Evolutionary conservation across 2,329 filamentous ascomycete genomes (phyloP).

Genomic region (Xylariaceae sp.): DNA sequence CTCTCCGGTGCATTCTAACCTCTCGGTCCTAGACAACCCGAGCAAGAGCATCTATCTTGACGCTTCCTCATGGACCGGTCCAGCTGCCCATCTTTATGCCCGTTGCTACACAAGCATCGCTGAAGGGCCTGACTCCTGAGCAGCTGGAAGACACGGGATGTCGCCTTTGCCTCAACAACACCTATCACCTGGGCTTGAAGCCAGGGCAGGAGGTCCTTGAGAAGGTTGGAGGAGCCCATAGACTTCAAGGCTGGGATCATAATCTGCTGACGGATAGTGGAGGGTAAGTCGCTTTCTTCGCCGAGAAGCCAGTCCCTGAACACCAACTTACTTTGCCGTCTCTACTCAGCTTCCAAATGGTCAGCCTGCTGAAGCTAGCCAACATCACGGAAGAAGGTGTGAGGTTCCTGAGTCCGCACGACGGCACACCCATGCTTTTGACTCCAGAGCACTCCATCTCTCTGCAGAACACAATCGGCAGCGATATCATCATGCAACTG

Average conservation of each 20-base stretch:
- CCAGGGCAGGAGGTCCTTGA: constrained; percentile 88
- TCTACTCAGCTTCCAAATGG: constrained; percentile 85
- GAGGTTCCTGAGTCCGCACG: constrained; percentile 91
- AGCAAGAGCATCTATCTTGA: constrained; percentile 82
- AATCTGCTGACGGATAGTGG: constrained; percentile 86
- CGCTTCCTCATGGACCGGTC: constrained; percentile 87
- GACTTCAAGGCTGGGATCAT: constrained; percentile 88
- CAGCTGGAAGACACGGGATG: constrained; percentile 89
- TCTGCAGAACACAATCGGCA: constrained; percentile 94
- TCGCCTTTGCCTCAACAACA: constrained; percentile 92
- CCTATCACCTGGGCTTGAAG: constrained; percentile 92
- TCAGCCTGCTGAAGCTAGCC: constrained; percentile 87
- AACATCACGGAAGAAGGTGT: constrained; percentile 95
- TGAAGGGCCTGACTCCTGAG: constrained; percentile 90
- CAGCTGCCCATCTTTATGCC: constrained; percentile 96
- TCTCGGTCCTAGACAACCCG: constrained; percentile 69
- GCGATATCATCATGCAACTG: constrained; percentile 99
- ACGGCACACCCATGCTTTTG: constrained; percentile 91
- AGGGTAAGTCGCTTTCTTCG: constrained; percentile 44
- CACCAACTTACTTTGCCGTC: not conserved
- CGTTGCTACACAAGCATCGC: constrained; percentile 90
- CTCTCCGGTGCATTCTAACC: constrained; percentile 1
- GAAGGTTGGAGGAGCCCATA: constrained; percentile 86
- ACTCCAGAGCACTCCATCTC: constrained; percentile 96
- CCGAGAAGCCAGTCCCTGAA: not conserved